Conservation (phyloP, 441 rosid species). For the Brassica balearica region DNA sequence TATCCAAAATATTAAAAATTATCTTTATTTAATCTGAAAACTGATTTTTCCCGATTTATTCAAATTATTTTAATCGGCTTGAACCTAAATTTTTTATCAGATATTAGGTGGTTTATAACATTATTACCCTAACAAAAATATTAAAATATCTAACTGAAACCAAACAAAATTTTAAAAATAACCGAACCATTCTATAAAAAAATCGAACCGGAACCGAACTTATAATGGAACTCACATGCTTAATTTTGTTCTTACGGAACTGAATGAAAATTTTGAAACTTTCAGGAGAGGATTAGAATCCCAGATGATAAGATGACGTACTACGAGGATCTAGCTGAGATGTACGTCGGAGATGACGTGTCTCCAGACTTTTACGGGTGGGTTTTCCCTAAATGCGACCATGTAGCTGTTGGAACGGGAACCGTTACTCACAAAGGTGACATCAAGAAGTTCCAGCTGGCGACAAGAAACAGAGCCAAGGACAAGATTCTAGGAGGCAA, state of each 20-base stretch:
- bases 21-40: no score
- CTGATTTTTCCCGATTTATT: not conserved
- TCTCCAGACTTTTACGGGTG: slow-evolving; percentile 95
- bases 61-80: not conserved
- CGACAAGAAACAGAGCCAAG: slow-evolving; percentile 86
- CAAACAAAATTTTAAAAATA: not conserved
- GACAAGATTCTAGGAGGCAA: slow-evolving; percentile 88
- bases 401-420: slow-evolving; percentile 94
- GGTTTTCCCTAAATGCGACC: slow-evolving; percentile 97
- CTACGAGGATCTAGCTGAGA: slow-evolving; percentile 87
- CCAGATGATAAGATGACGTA: slow-evolving; percentile 88
- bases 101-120: not conserved
- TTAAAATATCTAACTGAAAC: no score
- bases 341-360: slow-evolving; percentile 95
- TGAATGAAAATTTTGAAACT: not conserved
- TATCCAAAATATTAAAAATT: not conserved
- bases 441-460: slow-evolving; percentile 87
- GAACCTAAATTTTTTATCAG: not conserved
- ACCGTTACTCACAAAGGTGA: slow-evolving; percentile 93
- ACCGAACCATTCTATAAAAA: not conserved
- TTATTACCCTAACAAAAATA: not conserved
- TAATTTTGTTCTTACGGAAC: not conserved
- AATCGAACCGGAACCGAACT: not conserved
- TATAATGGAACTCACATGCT: not conserved
- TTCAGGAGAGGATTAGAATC: slow-evolving; percentile 84